A percentile compares a stretch with the other conserved stretches of the same genome.
Evolutionary conservation across 805 yeast species (phyloP).

Genomic region (Schizosaccharomyces lindneri): DNA sequence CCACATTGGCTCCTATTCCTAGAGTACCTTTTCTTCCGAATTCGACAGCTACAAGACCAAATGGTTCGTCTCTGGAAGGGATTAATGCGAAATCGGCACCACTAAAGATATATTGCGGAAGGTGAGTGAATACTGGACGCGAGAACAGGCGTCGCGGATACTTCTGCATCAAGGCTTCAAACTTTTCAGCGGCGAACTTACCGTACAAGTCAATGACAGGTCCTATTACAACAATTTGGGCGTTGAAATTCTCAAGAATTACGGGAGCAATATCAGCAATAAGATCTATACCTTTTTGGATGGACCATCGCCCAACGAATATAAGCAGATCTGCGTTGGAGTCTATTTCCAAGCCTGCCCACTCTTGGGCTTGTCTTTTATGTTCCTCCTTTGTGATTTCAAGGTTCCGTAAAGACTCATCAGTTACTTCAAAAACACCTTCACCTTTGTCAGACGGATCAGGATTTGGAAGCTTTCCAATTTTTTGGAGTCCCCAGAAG

Average conservation of each 20-base stretch:
- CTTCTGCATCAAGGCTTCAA: not conserved
- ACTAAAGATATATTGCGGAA: constrained; percentile 1
- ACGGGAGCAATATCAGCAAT: constrained; percentile 1
- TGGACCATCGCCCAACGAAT: constrained; percentile 3
- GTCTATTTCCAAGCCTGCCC: constrained; percentile 1
- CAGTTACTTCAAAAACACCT: not conserved
- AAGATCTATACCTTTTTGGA: constrained; percentile 2
- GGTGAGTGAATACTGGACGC: not conserved
- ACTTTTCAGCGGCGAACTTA: constrained; percentile 2
- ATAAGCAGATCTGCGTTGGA: not conserved
- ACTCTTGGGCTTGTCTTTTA: not conserved
- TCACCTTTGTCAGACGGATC: constrained; percentile 1
- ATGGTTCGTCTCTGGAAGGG: constrained; percentile 2
- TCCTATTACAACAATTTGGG: not conserved
- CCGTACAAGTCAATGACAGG: constrained; percentile 3
- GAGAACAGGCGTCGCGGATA: constrained; percentile 1
- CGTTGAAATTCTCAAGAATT: not conserved
- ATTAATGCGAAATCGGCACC: constrained; percentile 3
- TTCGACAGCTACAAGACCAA: constrained; percentile 3
- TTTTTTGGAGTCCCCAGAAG: not conserved
- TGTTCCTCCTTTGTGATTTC: not conserved
- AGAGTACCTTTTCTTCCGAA: constrained; percentile 3
- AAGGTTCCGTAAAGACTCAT: not conserved
- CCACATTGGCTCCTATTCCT: constrained; percentile 2
- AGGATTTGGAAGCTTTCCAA: constrained; percentile 1